phyloP scores from a whole-genome alignment of 1,139 yeast genomes.

The Lodderomyces pseudojiufengensis region DNA sequence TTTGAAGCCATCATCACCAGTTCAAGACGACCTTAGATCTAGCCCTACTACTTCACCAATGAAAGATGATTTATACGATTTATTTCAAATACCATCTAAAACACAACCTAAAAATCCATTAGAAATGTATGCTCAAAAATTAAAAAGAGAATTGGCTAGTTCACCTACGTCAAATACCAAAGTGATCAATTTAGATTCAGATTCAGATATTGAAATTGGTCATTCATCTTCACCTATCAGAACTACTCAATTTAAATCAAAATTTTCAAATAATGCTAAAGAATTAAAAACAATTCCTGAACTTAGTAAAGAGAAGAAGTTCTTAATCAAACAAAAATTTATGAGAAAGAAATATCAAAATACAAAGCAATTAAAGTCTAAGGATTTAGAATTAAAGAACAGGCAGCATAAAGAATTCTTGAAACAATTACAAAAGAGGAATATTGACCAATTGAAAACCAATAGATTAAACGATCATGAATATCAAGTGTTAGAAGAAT shows the following conservation, averaged over 20 bases:
- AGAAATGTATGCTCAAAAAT: constrained; percentile 33
- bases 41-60: constrained; percentile 33
- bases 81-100: constrained; percentile 13
- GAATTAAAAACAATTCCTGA: constrained; percentile 25
- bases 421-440: constrained; percentile 29
- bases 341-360: constrained; percentile 18
- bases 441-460: constrained; percentile 33
- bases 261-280: constrained; percentile 12
- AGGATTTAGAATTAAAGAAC: background rate
- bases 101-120: constrained; percentile 26
- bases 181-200: constrained; percentile 24
- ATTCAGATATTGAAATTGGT: constrained; percentile 14
- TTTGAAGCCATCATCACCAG: constrained; percentile 11
- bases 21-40: constrained; percentile 9
- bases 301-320: constrained; percentile 34
- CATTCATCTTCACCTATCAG: constrained; percentile 12
- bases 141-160: constrained; percentile 24
- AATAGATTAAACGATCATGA: constrained; percentile 27
- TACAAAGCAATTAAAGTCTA: constrained; percentile 2
- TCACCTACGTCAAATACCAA: constrained; percentile 20
- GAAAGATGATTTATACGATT: constrained; percentile 18
- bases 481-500: constrained; percentile 29
- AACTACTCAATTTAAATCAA: constrained; percentile 8
- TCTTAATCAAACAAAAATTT: constrained; percentile 35
- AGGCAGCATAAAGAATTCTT: constrained; percentile 17